phyloP scores from a whole-genome alignment of 1,284 basidiomycete species.

The Veloporphyrellus conicus region DNA sequence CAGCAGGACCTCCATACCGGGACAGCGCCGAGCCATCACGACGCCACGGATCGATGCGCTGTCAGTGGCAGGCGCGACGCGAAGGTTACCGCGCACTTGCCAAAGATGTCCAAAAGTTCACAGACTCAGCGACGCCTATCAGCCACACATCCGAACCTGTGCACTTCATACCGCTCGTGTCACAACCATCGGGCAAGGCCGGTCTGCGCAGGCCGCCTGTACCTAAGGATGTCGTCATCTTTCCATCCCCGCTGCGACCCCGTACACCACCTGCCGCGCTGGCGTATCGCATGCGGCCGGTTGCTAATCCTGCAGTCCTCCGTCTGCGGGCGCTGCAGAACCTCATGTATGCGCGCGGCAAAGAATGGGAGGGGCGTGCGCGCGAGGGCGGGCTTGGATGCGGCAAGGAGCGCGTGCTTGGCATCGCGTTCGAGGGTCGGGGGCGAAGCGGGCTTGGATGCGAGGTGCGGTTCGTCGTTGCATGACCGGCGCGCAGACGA shows the following conservation, averaged over 20 bases:
- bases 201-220: constrained; percentile 5
- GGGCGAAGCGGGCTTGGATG: constrained; percentile 49
- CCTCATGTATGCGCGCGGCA: constrained; percentile 38
- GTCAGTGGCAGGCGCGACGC: constrained; percentile 30
- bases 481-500: constrained; percentile 15
- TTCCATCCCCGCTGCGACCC: constrained; percentile 37
- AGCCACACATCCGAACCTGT: constrained; percentile 23
- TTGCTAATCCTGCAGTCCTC: constrained; percentile 57
- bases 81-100: constrained; percentile 45
- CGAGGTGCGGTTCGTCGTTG: constrained; percentile 34
- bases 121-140: constrained; percentile 10
- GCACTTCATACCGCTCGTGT: constrained; percentile 32
- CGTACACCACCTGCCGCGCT: constrained; percentile 29
- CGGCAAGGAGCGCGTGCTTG: constrained; percentile 54
- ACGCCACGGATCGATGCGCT: constrained; percentile 6
- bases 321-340: constrained; percentile 57
- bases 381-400: constrained; percentile 45
- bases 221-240: constrained; percentile 20
- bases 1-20: constrained; percentile 28
- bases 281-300: constrained; percentile 43
- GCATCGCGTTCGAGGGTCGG: constrained; percentile 56
- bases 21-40: constrained; percentile 8
- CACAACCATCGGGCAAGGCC: constrained; percentile 19
- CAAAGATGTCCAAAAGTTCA: constrained; percentile 38
- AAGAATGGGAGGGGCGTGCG: constrained; percentile 45